Evolutionary conservation across 75 land plant genomes (phyloP).

Genomic region (Pinus albicaulis): DNA sequence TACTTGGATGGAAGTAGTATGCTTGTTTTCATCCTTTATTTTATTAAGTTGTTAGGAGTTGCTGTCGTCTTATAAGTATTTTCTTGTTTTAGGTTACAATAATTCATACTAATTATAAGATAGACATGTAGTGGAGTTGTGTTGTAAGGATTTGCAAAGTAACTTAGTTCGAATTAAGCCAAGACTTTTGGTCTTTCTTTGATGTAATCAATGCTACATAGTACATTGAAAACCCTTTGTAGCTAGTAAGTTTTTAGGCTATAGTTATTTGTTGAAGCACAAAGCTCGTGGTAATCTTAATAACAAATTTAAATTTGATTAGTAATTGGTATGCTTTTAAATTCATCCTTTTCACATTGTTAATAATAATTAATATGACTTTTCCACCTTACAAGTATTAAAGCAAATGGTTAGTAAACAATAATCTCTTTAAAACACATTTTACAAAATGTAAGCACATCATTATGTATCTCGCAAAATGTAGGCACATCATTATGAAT

Average conservation of each 20-base stretch:
- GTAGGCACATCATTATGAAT: too few species aligned
- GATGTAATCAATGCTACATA: too few species aligned
- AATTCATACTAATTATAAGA: background rate
- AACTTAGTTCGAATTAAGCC: background rate
- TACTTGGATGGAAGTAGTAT: background rate
- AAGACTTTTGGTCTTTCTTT: too few species aligned
- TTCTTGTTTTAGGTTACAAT: background rate
- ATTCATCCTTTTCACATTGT: background rate
- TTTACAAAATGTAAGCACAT: too few species aligned
- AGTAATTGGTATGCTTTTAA: background rate
- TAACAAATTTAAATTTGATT: background rate
- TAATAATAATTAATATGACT: background rate
- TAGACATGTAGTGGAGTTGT: background rate
- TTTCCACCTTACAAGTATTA: too few species aligned
- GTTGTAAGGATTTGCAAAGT: background rate
- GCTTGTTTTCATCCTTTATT: background rate
- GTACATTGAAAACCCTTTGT: too few species aligned
- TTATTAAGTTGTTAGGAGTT: background rate
- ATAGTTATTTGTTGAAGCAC: too few species aligned
- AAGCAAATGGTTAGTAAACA: background rate
- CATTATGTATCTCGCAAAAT: background rate
- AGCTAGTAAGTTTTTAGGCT: too few species aligned
- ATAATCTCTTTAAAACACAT: background rate
- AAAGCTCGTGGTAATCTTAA: too few species aligned
- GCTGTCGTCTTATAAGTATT: background rate